Evolutionary conservation across 441 rosid species (phyloP), one percentile per base, ranked within the genome.

Genomic region (Macaranga tanarius): DNA sequence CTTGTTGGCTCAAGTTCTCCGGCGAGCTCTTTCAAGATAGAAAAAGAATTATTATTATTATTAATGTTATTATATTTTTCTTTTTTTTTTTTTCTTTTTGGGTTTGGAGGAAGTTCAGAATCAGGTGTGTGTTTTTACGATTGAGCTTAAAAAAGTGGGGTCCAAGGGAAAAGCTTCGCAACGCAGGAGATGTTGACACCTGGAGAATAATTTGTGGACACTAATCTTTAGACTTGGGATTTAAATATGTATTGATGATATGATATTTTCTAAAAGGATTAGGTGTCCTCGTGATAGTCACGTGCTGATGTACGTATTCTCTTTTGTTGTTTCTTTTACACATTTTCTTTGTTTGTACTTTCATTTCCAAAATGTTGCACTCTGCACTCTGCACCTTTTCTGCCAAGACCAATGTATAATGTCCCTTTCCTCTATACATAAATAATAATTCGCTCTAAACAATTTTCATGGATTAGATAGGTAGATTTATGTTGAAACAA

Each of bases 1-100:
- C 10, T 73, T 82, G 72, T 73, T 94, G 51, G 92, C 90, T 9
- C 93, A 83, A 52, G 85, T 75, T 7, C 87, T 94, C 85, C 85
- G 87, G 77, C 89, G 92, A 71, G 93, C 92, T 31, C 89, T 94
- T 60, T 63, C 83, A 52, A 52, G 56, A 52, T 52, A 52, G 56
- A 52, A 42, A 7, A 10, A 42, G 10, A 5, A 42, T 8, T 42
- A 7, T 42, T 42, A 10, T 7, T 42, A 0, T 42, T 42, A 7
- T 42, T 42, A 8, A n/a, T n/a, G n/a, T n/a, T n/a, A n/a, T n/a
- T n/a, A n/a, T n/a, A n/a, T n/a, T n/a, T n/a, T n/a, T n/a, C n/a
- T 42, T 42, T 42, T 42, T 1, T 42, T 42, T 42, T 42, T 2
- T 42, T 42, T 42, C 8, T 0, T 42, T 7, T 42, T 42, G 47